phyloP scores from a whole-genome alignment of 805 yeast genomes.

The Zygosaccharomyces bailii region DNA sequence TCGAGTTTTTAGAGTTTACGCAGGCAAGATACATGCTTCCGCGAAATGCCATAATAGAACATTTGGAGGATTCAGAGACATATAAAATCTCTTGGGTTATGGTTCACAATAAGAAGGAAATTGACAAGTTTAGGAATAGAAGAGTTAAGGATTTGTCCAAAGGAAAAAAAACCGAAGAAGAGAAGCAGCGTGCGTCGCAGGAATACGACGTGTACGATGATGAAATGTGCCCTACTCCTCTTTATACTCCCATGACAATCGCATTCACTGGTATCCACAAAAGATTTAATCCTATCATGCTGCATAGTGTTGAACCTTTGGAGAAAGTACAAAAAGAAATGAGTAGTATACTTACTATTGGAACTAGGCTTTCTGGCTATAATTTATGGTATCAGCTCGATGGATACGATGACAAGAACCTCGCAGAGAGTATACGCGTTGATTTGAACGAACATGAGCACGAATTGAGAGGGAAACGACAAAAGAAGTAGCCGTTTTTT shows the following conservation, averaged over 20 bases:
- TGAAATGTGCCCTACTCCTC: constrained; percentile 40
- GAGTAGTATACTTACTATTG: constrained; percentile 56
- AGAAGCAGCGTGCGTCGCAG: constrained; percentile 14
- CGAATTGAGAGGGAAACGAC: constrained; percentile 38
- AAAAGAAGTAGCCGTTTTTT: constrained; percentile 20
- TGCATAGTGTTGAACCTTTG: constrained; percentile 58
- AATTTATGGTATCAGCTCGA: constrained; percentile 84
- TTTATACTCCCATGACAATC: constrained; percentile 62
- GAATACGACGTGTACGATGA: constrained; percentile 27
- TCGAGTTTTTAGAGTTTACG: constrained; percentile 81
- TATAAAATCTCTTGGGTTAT: constrained; percentile 35
- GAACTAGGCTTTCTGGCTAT: constrained; percentile 57
- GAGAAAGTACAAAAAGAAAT: constrained; percentile 57
- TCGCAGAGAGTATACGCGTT: constrained; percentile 62
- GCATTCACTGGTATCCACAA: constrained; percentile 62
- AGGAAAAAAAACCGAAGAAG: constrained; percentile 23
- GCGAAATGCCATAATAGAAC: constrained; percentile 69
- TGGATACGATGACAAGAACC: constrained; percentile 61
- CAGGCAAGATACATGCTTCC: constrained; percentile 74
- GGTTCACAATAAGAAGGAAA: constrained; percentile 33
- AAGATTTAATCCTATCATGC: constrained; percentile 59
- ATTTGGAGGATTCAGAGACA: constrained; percentile 28
- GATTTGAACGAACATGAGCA: constrained; percentile 55
- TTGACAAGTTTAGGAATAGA: constrained; percentile 23
- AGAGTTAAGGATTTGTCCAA: constrained; percentile 19